These are phyloP conservation scores for Puccinia triticina DNA, from an alignment of 1,284 basidiomycete genomes.

Conservation along the genomic window DNA sequence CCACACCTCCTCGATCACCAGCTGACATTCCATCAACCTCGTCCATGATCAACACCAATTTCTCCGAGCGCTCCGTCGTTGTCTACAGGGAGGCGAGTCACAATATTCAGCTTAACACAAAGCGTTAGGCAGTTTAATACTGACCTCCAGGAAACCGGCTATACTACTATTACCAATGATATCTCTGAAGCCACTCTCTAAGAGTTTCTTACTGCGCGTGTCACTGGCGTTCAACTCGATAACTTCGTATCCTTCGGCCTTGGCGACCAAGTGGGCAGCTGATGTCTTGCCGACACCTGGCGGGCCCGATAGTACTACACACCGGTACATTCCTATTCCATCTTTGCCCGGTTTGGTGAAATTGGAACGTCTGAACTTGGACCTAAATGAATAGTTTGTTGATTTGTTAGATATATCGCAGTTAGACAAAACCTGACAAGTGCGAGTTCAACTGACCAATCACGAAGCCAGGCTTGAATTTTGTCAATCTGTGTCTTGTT, in stretches of 20 bases:
- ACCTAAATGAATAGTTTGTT: slow-evolving; percentile 64
- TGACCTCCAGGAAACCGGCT: slow-evolving; percentile 43
- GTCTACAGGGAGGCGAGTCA: neutral
- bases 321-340: slow-evolving; percentile 82
- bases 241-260: slow-evolving; percentile 82
- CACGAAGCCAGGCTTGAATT: slow-evolving; percentile 79
- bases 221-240: slow-evolving; percentile 97
- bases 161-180: slow-evolving; percentile 56
- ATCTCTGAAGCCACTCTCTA: slow-evolving; percentile 69
- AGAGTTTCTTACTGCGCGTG: slow-evolving; percentile 89
- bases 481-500: slow-evolving; percentile 91
- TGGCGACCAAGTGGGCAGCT: slow-evolving; percentile 87
- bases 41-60: slow-evolving; percentile 93
- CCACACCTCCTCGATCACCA: slow-evolving; percentile 93
- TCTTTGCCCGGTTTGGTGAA: slow-evolving; percentile 96
- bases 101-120: neutral
- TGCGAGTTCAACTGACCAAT: slow-evolving; percentile 68
- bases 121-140: neutral
- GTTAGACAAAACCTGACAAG: neutral
- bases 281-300: slow-evolving; percentile 99
- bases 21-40: slow-evolving; percentile 99
- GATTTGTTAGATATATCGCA: slow-evolving; percentile 7
- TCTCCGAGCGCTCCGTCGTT: slow-evolving; percentile 65
- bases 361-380: slow-evolving; percentile 69
- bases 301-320: slow-evolving; percentile 85